Evolutionary conservation across 441 rosid genomes (phyloP), one percentile per base, ranked within the genome.

Genomic region (Hura crepitans): DNA sequence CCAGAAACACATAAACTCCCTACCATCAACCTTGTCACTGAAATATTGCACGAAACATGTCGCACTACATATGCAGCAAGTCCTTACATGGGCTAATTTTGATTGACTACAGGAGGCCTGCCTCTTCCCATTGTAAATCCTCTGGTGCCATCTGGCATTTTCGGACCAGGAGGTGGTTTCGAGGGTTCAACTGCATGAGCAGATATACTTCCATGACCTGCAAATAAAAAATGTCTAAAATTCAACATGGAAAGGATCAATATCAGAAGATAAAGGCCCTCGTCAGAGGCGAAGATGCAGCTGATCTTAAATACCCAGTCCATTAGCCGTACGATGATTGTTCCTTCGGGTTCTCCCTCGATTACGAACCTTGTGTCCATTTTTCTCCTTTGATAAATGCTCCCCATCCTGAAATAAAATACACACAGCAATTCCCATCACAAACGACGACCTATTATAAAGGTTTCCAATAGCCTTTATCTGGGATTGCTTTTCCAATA

Each of bases 71-170:
- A 13, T 6, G 17, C 12, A 23, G 25, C 11, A 3, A 50, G 11
- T 62, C 56, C 46, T 50, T 47, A 49, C 11, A 61, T 59, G 54
- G 45, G 70, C 65, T 75, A 73, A 23, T 51, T 78, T 60, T 71
- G 74, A 49, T 78, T 70, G 7, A 82, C 35, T 23, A 61, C 57
- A 6, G 67, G 82, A 70, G 83, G 88, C 75, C 85, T 83, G 46
- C 97, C 96, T 13, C 97, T 89, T 54, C 99, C 97, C 89, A 89
- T 82, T 0, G 97, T 72, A 75, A 94, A 94, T 70, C 99, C 99
- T 76, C 96, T 85, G 45, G 97, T 94, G 79, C 97, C 97, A 74
- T 94, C 97, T 0, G 97, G 99, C 97, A 94, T 94, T 84, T 75
- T 92, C 12, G 97, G 99, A 46, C 99, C 99, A 0, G 97, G 96